A percentile compares a stretch with the other conserved stretches of the same genome.
phyloP scores from a whole-genome alignment of 2,329 filamentous ascomycete genomes.

The Phialophora chinensis region DNA sequence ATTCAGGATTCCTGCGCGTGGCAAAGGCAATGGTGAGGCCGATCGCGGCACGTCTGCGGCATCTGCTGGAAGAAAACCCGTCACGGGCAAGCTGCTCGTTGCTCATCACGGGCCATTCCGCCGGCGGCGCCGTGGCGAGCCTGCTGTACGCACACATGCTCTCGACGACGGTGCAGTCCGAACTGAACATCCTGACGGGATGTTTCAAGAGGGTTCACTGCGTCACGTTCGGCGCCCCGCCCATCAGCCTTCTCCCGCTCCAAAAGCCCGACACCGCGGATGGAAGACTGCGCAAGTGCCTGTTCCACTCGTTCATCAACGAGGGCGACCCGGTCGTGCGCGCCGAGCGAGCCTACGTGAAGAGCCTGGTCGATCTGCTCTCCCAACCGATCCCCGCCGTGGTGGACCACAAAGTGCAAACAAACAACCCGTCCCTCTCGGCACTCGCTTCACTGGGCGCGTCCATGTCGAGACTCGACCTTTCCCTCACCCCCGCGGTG shows the following conservation, averaged over 20 bases:
- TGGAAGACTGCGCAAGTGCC: constrained; percentile 63
- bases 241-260: constrained; percentile 73
- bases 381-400: constrained; percentile 62
- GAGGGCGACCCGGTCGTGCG: constrained; percentile 82
- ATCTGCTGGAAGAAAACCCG: constrained; percentile 74
- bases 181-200: constrained; percentile 71
- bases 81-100: constrained; percentile 69
- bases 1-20: constrained; percentile 78
- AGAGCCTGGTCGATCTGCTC: constrained; percentile 73
- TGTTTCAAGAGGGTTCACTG: constrained; percentile 83
- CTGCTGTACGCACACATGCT: constrained; percentile 85
- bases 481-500: constrained; percentile 26
- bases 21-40: constrained; percentile 76
- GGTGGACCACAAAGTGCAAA: constrained; percentile 7
- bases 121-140: constrained; percentile 81
- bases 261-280: constrained; percentile 58
- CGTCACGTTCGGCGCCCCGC: constrained; percentile 83
- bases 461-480: constrained; percentile 34
- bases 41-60: constrained; percentile 72
- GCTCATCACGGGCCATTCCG: constrained; percentile 84
- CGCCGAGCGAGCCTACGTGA: constrained; percentile 77
- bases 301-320: constrained; percentile 82
- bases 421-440: constrained; percentile 13
- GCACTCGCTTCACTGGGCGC: constrained; percentile 28
- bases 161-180: constrained; percentile 62